phyloP scores from a whole-genome alignment of 257 asterid species.

The Solanum virginianum region DNA sequence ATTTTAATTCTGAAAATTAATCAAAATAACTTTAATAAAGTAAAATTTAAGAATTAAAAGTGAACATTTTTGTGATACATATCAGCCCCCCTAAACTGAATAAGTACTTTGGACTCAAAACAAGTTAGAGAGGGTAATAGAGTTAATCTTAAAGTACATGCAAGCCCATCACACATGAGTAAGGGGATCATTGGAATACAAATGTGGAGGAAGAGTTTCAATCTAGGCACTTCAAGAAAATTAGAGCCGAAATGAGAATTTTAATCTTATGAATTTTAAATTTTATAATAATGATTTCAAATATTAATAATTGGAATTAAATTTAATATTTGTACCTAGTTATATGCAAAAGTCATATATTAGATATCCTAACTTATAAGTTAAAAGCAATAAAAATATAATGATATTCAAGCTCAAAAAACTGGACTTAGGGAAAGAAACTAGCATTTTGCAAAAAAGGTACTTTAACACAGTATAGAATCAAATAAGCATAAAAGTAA shows the following conservation, averaged over 20 bases:
- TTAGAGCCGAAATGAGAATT: no score
- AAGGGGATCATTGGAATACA: not conserved
- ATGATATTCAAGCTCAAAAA: no score
- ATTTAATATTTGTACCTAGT: not conserved
- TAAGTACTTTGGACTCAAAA: not conserved
- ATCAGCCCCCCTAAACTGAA: not conserved
- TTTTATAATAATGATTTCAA: not conserved
- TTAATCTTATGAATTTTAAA: not conserved
- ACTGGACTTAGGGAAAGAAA: no score
- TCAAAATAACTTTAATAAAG: not conserved
- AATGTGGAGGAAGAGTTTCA: not conserved
- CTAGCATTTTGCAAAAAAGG: no score
- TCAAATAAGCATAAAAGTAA: no score
- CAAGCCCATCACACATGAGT: not conserved
- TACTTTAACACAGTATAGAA: no score
- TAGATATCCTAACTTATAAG: no score
- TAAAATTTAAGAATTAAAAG: not conserved
- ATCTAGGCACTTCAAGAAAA: not conserved
- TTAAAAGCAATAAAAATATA: no score
- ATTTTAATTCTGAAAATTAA: not conserved
- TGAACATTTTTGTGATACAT: not conserved
- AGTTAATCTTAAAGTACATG: not conserved
- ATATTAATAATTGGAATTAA: not conserved
- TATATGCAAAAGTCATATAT: no score
- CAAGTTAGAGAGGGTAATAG: not conserved